phyloP scores from a whole-genome alignment of 1,284 basidiomycete genomes.

The Cryptococcus depauperatus region DNA sequence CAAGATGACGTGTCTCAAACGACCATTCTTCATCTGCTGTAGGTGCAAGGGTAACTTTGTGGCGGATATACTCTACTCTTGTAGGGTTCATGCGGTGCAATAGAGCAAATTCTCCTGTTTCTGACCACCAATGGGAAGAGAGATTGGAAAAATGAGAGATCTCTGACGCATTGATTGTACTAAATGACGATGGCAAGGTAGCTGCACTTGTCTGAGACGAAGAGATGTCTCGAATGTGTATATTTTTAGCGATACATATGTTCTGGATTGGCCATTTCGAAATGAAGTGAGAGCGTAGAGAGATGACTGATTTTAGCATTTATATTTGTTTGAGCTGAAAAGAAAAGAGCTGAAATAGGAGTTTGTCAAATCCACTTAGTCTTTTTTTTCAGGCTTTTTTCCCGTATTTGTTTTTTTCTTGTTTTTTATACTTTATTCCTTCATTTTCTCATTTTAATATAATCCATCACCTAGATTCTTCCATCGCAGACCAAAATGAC shows the following conservation, averaged over 20 bases:
- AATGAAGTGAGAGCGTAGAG: slow-evolving; percentile 1
- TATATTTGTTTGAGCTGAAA: not conserved
- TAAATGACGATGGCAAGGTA: slow-evolving; percentile 22
- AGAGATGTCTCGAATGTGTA: not conserved
- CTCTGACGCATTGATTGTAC: slow-evolving; percentile 65
- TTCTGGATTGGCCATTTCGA: no score
- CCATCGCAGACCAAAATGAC: slow-evolving; percentile 19
- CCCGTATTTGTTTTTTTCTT: not conserved
- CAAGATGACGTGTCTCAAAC: slow-evolving; percentile 40
- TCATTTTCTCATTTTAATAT: not conserved
- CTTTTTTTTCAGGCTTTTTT: not conserved
- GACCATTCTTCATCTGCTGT: slow-evolving; percentile 50
- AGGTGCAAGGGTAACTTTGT: slow-evolving; percentile 60
- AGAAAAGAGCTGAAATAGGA: not conserved
- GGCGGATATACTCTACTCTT: slow-evolving; percentile 72
- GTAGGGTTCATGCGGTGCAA: slow-evolving; percentile 95
- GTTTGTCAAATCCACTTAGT: no score
- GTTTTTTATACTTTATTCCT: not conserved
- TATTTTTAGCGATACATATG: no score
- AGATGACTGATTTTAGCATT: not conserved
- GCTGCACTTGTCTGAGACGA: slow-evolving; percentile 2
- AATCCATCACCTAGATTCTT: not conserved
- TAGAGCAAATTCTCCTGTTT: slow-evolving; percentile 79
- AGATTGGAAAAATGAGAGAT: slow-evolving; percentile 88
- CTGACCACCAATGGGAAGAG: slow-evolving; percentile 94